Evolutionary conservation across 257 asterid genomes (phyloP), one percentile per base, ranked within the genome.

Genomic region (Solanum bulbocastanum): DNA sequence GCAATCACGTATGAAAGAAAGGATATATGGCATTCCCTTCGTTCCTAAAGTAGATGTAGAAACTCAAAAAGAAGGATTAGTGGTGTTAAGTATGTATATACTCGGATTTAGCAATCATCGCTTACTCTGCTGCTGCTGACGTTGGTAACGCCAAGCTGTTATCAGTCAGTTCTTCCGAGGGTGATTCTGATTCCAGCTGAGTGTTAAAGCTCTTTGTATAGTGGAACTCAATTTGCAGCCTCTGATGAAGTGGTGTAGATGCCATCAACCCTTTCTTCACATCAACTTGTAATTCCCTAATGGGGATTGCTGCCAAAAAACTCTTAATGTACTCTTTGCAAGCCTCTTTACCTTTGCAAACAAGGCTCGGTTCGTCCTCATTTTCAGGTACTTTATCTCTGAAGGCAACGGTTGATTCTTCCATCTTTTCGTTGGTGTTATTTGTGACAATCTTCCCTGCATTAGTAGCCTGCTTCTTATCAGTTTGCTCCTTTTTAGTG

Each of bases 311-410:
- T 39, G 97, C 97, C 87, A 94, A 90, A 85, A 94, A 94, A 86
- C 93, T 91, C 94, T 93, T 94, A 71, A 94, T 91, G 73, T 93
- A 94, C 93, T 94, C 95, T 86, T 88, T 93, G 89, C 97, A 94
- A n/a, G 94, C 89, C 68, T 94, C 96, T 87, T 92, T 92, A 7
- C 97, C 97, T 60, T 32, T 84, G 56, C 83, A 88, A 18, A 84
- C 78, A 37, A 74, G 2, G 14, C 72, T 49, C 11, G 32, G 14
- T 84, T 84, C 86, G 16, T 83, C 68, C 78, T 44, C 85, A 1
- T 52, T 58, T 46, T 88, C 66, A 23, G 87, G 36, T 23, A 49
- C 86, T 87, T 91, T 83, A 8, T 90, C 89, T 11, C 37, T 44
- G 90, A 92, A 91, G 33, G 92, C 90, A 33, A 87, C 32, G 6